Base-by-base conservation (phyloP, 1,284 basidiomycete genomes). In the Ceratobasidium papillatum region DNA sequence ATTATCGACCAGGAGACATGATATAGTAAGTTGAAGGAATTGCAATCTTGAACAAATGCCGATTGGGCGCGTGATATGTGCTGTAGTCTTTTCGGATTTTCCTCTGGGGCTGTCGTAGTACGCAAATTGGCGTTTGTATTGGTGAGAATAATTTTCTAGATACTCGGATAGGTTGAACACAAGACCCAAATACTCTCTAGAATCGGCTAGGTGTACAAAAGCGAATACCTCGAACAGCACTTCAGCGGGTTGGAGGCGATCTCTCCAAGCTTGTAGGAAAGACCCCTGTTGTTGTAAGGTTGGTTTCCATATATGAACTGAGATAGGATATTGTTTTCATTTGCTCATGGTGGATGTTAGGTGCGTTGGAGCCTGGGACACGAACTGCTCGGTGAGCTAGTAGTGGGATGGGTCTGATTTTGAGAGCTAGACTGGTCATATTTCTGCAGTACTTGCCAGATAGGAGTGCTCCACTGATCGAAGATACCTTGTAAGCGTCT, bases 291-390 rank as follows among this genome's bases (percentile, higher is more conserved):
- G 5, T 8, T 2, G 52, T 54, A 19, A 54, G 25, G 51, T 54
- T 32, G 8, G 52, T 32, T 11, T 54, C 9, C 19, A 4, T 19
- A 47, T 47, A 17, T 3, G 3, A 19, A 17, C 19, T 17, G 8
- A n/a, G n/a, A n/a, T n/a, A n/a, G n/a, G n/a, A n/a, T n/a, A n/a
- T n/a, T 47, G 8, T 19, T 19, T 19, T 19, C 45, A 3, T 9
- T 47, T 11, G 45, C 45, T 47, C 9, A 47, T 4, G 19, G 3
- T 7, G 3, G 8, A 47, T 47, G 8, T 19, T 8, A 54, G 52
- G 27, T 54, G 52, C 30, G 8, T 54, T 32, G 52, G 52, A 32
- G 52, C 52, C 12, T 54, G 52, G 52, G 52, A 54, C n/a, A 54
- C 52, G 2, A 54, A 54, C 19, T 12, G 9, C 2, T 54, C 52